phyloP scores from a whole-genome alignment of 176 grass and related monocot genomes.

The Hordeum vulgare region MorexV3_pseudomolecules_assembly NC_058523.1:54574571-54575070 shows the following conservation, averaged over 20 bases:
- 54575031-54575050: slow-evolving; percentile 89
- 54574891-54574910: not conserved
- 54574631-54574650: not conserved
- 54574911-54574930: not conserved
- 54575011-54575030: slow-evolving; percentile 94
- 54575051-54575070: slow-evolving; percentile 89
- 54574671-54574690: not conserved
- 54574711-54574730: not conserved
- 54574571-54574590: too few relatives aligned
- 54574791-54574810: slow-evolving; percentile 98
- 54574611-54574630: too few relatives aligned
- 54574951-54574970: slow-evolving; percentile 98
- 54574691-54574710: too few relatives aligned
- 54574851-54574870: not conserved
- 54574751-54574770: not conserved
- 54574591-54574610: too few relatives aligned
- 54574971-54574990: slow-evolving; percentile 99
- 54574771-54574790: slow-evolving; percentile 75
- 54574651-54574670: not conserved
- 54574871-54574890: not conserved
- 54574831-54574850: slow-evolving; percentile 96
- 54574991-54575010: slow-evolving; percentile 98
- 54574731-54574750: not conserved
- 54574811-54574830: slow-evolving; percentile 94
- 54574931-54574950: slow-evolving; percentile 76